Conservation (phyloP, 208 protist genomes). For the Herpetomonas samuelpessoai region DNA sequence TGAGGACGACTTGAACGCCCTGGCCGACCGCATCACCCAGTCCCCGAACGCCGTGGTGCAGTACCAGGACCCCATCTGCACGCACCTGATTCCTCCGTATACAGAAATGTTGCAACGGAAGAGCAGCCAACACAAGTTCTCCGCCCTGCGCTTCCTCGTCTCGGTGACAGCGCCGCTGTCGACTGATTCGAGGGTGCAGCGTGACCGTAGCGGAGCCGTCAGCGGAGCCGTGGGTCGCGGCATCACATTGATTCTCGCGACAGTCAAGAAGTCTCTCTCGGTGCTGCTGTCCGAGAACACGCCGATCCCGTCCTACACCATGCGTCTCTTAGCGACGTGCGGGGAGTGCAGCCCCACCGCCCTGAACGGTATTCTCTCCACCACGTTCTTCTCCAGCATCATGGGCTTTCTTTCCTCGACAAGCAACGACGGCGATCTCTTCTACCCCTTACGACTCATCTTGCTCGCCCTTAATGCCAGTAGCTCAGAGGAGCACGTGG, state of each 20-base stretch:
- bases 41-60: slow-evolving; percentile 36
- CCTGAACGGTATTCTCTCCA: slow-evolving; percentile 31
- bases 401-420: slow-evolving; percentile 33
- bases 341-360: slow-evolving; percentile 44
- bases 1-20: slow-evolving; percentile 57
- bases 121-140: slow-evolving; percentile 52
- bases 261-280: slow-evolving; percentile 24
- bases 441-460: slow-evolving; percentile 39
- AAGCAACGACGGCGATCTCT: slow-evolving; percentile 36
- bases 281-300: slow-evolving; percentile 66
- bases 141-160: slow-evolving; percentile 69
- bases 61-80: slow-evolving; percentile 48
- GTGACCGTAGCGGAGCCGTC: slow-evolving; percentile 15
- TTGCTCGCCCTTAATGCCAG: slow-evolving; percentile 14
- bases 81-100: slow-evolving; percentile 53
- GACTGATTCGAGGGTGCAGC: slow-evolving; percentile 13
- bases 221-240: slow-evolving; percentile 14
- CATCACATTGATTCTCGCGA: slow-evolving; percentile 31
- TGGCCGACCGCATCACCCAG: slow-evolving; percentile 64
- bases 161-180: slow-evolving; percentile 53
- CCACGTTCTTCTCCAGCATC: slow-evolving; percentile 24
- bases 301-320: slow-evolving; percentile 79
- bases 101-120: slow-evolving; percentile 53
- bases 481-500: slow-evolving; percentile 18
- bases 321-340: slow-evolving; percentile 77